These are phyloP conservation scores for Calonectria crousiana DNA, from an alignment of 2,329 filamentous ascomycete species.

Conservation along the genomic window DNA sequence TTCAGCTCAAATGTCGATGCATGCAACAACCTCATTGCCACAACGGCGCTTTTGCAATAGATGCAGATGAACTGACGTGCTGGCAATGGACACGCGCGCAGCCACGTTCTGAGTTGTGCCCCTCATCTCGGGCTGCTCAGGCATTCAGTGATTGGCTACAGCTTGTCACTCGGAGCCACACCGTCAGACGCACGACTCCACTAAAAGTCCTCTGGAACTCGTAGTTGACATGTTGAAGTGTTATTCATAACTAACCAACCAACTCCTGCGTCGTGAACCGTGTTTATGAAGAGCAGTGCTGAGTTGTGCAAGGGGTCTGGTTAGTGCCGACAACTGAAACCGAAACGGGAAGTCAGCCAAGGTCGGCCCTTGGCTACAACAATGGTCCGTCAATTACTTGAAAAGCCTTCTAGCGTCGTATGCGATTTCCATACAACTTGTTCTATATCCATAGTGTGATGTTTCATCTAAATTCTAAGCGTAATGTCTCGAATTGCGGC, in stretches of 20 bases:
- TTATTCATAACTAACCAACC: background rate
- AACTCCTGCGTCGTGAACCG: background rate
- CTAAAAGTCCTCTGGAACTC: background rate
- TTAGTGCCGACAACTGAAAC: background rate
- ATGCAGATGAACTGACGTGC: background rate
- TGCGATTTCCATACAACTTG: background rate
- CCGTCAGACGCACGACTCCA: background rate
- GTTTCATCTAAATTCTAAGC: background rate
- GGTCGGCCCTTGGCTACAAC: background rate
- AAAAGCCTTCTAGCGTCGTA: background rate
- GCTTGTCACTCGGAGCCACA: background rate
- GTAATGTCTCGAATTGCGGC: background rate
- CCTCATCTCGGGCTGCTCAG: background rate
- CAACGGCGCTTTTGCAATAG: background rate
- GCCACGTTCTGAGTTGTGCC: background rate
- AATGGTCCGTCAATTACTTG: background rate
- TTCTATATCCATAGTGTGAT: background rate
- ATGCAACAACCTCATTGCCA: conserved; percentile 37
- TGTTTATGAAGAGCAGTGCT: background rate
- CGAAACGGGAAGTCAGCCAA: background rate
- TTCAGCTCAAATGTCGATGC: conserved; percentile 36
- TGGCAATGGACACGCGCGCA: background rate
- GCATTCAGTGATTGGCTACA: background rate
- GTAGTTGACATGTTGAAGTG: background rate
- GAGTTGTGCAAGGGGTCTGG: background rate